Evolutionary conservation across 2,329 filamentous ascomycete genomes (phyloP).

Genomic region (Fusarium ramigenum): DNA sequence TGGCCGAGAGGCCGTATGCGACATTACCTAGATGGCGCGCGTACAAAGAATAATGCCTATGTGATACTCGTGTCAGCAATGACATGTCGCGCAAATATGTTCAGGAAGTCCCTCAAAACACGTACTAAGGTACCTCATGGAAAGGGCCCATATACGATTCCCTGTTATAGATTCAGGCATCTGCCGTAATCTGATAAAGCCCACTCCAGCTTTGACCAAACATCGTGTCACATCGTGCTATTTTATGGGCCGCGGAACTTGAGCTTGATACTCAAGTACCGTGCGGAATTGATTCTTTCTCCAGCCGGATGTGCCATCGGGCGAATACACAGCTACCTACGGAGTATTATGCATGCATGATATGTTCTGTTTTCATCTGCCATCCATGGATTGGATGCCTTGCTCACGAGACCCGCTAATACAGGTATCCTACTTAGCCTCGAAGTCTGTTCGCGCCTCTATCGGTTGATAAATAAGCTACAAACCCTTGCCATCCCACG

Average conservation of each 20-base stretch:
- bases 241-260: constrained; percentile 1
- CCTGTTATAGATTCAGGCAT: constrained; percentile 23
- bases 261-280: neutral
- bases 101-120: constrained; percentile 2
- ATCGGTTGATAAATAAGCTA: neutral
- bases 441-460: neutral
- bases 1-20: neutral
- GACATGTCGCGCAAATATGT: neutral
- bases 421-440: neutral
- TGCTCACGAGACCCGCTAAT: neutral
- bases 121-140: neutral
- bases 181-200: constrained; percentile 8
- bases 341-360: neutral
- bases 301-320: neutral
- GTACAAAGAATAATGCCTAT: neutral
- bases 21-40: neutral
- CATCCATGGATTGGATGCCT: neutral
- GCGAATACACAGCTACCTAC: neutral
- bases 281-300: neutral
- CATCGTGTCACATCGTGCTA: constrained; percentile 14
- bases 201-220: constrained; percentile 12
- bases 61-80: neutral
- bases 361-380: neutral
- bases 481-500: neutral
- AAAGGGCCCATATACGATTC: constrained; percentile 11